Evolutionary conservation across 192 early-diverging fungal genomes (phyloP).

Genomic region (Gamsiella multidivaricata): DNA sequence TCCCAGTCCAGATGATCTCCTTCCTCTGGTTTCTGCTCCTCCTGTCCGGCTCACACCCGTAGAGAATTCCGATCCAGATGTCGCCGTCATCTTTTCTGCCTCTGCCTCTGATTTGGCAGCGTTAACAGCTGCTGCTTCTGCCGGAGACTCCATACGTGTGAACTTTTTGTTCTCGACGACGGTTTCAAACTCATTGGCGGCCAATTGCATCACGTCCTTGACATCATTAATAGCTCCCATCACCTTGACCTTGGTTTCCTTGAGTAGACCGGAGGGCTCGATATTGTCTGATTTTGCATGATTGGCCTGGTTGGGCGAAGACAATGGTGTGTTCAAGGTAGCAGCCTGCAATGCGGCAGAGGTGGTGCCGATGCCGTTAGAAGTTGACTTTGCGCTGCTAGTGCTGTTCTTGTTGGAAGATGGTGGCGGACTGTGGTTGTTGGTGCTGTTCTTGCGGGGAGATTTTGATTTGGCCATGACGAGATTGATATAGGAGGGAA

Average conservation of each 20-base stretch:
- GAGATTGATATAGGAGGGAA: neutral
- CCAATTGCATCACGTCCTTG: neutral
- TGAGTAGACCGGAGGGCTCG: too few species aligned
- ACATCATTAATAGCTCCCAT: neutral
- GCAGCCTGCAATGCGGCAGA: conserved; percentile 16
- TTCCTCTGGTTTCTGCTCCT: neutral
- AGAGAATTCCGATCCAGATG: neutral
- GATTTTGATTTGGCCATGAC: conserved; percentile 51
- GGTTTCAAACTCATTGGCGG: conserved; percentile 5
- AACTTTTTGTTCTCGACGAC: conserved; percentile 10
- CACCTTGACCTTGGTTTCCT: conserved; percentile 15
- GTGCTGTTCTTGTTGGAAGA: neutral
- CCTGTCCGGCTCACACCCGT: neutral
- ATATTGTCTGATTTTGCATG: too few species aligned
- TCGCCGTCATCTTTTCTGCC: neutral
- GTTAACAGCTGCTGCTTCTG: conserved; percentile 10
- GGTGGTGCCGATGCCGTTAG: neutral
- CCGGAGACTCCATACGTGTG: conserved; percentile 5
- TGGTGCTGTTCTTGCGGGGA: conserved; percentile 3
- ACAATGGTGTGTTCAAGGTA: neutral
- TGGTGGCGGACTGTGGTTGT: neutral
- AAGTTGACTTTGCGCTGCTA: neutral
- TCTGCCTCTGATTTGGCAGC: neutral
- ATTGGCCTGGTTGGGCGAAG: neutral
- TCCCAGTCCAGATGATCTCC: neutral